Evolutionary conservation across 2,329 filamentous ascomycete genomes (phyloP).

Genomic region (Cladosporium austrohemisphaericum): DNA sequence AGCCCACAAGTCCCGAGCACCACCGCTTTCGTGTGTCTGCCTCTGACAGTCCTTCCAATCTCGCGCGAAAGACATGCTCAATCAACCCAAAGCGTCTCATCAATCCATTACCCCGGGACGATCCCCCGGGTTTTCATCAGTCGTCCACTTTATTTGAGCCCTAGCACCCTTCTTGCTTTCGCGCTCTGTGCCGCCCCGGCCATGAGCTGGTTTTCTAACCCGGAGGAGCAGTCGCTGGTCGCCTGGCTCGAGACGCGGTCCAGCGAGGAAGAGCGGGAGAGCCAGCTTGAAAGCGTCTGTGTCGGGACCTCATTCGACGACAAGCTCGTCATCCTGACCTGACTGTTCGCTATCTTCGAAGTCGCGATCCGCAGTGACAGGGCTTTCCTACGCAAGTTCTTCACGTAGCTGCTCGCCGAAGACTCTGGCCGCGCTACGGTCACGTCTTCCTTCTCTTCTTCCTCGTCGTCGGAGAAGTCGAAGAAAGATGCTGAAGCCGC

Average conservation of each 20-base stretch:
- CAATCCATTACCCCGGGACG: conserved; percentile 4
- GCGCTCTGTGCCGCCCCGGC: conserved; percentile 7
- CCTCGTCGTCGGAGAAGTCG: conserved; percentile 4
- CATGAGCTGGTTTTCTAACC: conserved; percentile 3
- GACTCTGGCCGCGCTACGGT: not conserved
- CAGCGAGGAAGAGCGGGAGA: not conserved
- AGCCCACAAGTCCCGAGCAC: not conserved
- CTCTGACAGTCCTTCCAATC: not conserved
- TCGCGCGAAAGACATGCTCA: too few species aligned
- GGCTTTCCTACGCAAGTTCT: conserved; percentile 1
- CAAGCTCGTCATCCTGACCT: not conserved
- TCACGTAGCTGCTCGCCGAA: conserved; percentile 1
- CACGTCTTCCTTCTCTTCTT: not conserved
- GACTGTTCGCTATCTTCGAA: not conserved
- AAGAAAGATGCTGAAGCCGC: conserved; percentile 1
- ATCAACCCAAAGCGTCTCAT: too few species aligned
- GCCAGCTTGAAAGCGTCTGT: not conserved
- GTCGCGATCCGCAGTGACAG: conserved; percentile 9
- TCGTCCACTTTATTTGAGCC: not conserved
- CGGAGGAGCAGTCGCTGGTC: not conserved
- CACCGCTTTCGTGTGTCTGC: not conserved
- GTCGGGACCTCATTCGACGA: not conserved
- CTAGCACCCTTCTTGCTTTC: conserved; percentile 5
- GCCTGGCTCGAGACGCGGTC: not conserved
- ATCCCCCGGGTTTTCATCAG: not conserved